Evolutionary conservation across 2,329 filamentous ascomycete genomes (phyloP), one percentile per base, ranked within the genome.

Genomic region (Chrysoporthe deuterocubensis): DNA sequence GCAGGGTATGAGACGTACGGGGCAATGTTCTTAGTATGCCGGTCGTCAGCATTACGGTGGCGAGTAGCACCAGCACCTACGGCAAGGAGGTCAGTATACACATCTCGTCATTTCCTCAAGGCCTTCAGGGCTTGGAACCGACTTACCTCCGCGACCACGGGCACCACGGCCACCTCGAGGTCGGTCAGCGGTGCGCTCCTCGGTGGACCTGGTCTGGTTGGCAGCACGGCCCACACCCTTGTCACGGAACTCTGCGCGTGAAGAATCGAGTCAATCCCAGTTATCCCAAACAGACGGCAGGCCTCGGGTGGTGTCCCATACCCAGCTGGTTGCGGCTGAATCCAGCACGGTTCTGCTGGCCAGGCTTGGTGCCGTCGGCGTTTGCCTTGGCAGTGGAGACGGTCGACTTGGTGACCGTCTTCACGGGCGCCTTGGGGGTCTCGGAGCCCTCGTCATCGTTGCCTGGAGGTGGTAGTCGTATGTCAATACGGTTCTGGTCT

Each of bases 381-480:
- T 95, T 94, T 85, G 93, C 93, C 91, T 97, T 97, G 79, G 80
- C 82, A 73, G 87, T 87, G 81, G 93, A 90, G 77, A 89, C 84
- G 74, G 85, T 82, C 73, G 89, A 88, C 89, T 96, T 97, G 81
- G 97, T 93, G 79, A 96, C 88, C 80, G 92, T 92, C 89, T 93
- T 96, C 76, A 92, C 90, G 76, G 94, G 94, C 79, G 91, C 90
- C 76, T 89, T 85, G 77, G 90, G 89, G 83, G 90, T 89, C 83
- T 95, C 93, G 80, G 82, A 82, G 79, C 88, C 87, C 77, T 85
- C 86, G 77, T 85, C 84, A 80, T 88, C 86, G 80, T 87, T 87
- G 80, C 88, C 88, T 88, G 75, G 73, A 69, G 67, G 63, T 71
- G 48, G 65, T 26, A 21, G 34, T 42, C 37, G 58, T 56, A 43